Conservation (phyloP, 2,329 filamentous ascomycete genomes). For the Alternaria ventricosa region DNA sequence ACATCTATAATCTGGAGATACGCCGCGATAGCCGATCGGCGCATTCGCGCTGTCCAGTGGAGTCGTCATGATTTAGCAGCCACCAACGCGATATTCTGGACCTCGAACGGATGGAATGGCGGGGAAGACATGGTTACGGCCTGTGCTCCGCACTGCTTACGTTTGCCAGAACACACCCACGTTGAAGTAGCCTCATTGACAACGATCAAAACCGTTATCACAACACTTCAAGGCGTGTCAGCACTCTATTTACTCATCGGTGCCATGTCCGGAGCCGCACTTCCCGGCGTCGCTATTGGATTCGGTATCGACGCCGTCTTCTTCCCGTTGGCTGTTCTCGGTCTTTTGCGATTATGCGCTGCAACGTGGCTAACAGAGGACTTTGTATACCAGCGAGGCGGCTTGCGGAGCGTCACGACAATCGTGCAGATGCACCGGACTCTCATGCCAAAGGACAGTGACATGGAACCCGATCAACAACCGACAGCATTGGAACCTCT, state of each 20-base stretch:
- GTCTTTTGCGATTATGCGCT: slow-evolving; percentile 18
- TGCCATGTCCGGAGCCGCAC: neutral
- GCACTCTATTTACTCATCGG: slow-evolving; percentile 15
- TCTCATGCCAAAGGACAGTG: neutral
- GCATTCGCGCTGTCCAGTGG: slow-evolving; percentile 41
- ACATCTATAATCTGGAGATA: slow-evolving; percentile 51
- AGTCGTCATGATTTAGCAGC: slow-evolving; percentile 35
- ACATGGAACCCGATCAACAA: neutral
- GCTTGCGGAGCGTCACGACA: neutral
- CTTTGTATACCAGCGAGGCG: slow-evolving; percentile 6
- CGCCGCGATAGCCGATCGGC: slow-evolving; percentile 43
- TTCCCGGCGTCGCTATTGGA: neutral
- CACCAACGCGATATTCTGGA: slow-evolving; percentile 48
- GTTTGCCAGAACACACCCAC: slow-evolving; percentile 7
- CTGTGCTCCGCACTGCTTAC: slow-evolving; percentile 2
- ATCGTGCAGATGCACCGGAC: neutral
- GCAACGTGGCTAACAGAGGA: slow-evolving; percentile 23
- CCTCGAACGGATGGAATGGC: slow-evolving; percentile 43
- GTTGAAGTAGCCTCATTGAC: slow-evolving; percentile 9
- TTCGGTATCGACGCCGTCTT: slow-evolving; percentile 12
- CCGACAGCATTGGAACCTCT: neutral
- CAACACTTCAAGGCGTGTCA: slow-evolving; percentile 18
- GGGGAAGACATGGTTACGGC: slow-evolving; percentile 28
- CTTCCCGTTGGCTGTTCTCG: slow-evolving; percentile 17
- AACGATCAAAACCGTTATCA: slow-evolving; percentile 22